Evolutionary conservation across 2,329 filamentous ascomycete genomes (phyloP).

Genomic region (Pseudocercospora cruenta): DNA sequence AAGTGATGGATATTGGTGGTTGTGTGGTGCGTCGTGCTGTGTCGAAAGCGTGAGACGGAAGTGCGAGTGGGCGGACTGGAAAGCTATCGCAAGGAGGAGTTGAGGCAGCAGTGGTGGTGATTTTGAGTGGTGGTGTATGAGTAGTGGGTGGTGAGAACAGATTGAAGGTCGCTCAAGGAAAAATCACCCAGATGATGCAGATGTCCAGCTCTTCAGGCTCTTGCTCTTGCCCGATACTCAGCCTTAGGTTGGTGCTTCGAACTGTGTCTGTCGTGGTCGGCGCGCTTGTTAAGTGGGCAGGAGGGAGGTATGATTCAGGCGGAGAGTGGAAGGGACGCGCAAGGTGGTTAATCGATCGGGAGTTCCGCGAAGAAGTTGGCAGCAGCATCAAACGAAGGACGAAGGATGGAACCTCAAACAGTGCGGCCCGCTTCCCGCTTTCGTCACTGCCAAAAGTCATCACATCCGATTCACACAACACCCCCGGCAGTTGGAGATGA

Average conservation of each 20-base stretch:
- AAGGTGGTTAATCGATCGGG: neutral
- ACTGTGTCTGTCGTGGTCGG: neutral
- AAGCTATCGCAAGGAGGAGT: slow-evolving; percentile 4
- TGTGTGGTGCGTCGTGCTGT: slow-evolving; percentile 3
- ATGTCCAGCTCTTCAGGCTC: neutral
- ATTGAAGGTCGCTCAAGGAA: slow-evolving; percentile 8
- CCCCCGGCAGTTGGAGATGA: neutral
- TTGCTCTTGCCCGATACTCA: slow-evolving; percentile 6
- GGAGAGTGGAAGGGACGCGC: neutral
- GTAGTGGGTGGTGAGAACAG: neutral
- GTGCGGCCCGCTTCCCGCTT: neutral
- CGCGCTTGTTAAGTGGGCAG: neutral
- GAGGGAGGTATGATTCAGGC: neutral
- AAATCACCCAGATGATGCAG: slow-evolving; percentile 3
- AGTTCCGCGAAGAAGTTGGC: slow-evolving; percentile 1
- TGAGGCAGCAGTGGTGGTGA: neutral
- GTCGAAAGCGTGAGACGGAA: slow-evolving; percentile 3
- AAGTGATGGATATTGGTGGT: slow-evolving; percentile 4
- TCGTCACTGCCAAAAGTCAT: neutral
- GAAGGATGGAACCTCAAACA: slow-evolving; percentile 1
- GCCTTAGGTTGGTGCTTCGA: neutral
- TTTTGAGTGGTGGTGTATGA: neutral
- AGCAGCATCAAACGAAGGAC: neutral
- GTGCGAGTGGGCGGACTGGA: slow-evolving; percentile 1
- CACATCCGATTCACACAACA: neutral